Conservation (phyloP, 192 early-diverging fungal genomes). For the Chytriomyces confervae region DNA sequence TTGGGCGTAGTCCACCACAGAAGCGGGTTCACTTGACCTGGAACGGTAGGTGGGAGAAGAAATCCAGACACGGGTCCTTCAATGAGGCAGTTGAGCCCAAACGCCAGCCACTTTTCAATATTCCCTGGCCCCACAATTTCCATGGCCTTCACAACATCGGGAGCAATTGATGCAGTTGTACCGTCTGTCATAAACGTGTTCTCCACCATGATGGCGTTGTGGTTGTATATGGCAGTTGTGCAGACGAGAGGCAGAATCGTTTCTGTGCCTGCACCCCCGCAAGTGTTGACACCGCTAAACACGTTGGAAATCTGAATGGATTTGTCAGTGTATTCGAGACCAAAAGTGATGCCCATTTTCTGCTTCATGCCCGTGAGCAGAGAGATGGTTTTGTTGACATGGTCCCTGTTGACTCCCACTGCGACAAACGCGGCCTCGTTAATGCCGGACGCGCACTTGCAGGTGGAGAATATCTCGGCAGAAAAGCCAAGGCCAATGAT, state of each 20-base stretch:
- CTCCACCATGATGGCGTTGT: not conserved
- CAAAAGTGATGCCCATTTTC: constrained; percentile 11
- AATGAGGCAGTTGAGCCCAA: not conserved
- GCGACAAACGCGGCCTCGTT: not conserved
- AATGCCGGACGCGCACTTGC: constrained; percentile 6
- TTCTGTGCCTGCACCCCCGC: not conserved
- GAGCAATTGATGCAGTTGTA: constrained; percentile 36
- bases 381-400: not conserved
- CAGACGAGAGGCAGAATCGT: constrained; percentile 12
- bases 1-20: constrained; percentile 40
- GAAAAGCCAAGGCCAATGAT: constrained; percentile 24
- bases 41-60: constrained; percentile 12
- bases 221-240: constrained; percentile 19
- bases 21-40: constrained; percentile 29
- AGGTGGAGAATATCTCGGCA: constrained; percentile 16
- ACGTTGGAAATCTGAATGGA: constrained; percentile 12
- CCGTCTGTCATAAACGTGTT: constrained; percentile 30
- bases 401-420: not conserved
- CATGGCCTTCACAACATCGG: constrained; percentile 4
- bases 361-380: not conserved
- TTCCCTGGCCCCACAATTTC: not conserved
- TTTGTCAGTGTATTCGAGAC: not conserved
- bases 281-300: constrained; percentile 7
- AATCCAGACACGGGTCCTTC: constrained; percentile 2
- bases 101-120: not conserved